phyloP scores from a whole-genome alignment of 2,329 filamentous ascomycete genomes.

The Fusarium guadeloupense region DNA sequence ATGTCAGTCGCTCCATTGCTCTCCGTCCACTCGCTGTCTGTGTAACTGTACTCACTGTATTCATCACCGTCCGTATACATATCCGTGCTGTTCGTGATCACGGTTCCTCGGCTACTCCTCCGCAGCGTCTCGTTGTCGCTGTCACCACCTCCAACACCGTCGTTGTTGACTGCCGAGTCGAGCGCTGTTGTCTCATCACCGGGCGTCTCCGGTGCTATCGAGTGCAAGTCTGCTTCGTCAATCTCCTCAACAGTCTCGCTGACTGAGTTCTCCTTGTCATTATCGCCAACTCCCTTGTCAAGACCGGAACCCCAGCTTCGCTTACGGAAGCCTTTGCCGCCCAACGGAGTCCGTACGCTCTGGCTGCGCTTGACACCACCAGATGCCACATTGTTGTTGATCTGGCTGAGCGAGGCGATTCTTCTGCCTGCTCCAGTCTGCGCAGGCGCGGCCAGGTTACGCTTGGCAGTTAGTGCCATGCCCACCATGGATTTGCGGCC shows the following conservation, averaged over 20 bases:
- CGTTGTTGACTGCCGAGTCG: constrained; percentile 30
- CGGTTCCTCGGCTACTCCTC: constrained; percentile 59
- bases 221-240: constrained; percentile 46
- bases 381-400: constrained; percentile 75
- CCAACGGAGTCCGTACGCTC: constrained; percentile 72
- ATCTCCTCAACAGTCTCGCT: constrained; percentile 71
- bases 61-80: constrained; percentile 51
- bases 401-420: constrained; percentile 91
- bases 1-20: constrained; percentile 49
- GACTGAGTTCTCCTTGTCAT: constrained; percentile 70
- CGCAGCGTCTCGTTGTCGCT: constrained; percentile 64
- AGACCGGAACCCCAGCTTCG: constrained; percentile 71
- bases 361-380: constrained; percentile 79
- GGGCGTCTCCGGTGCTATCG: constrained; percentile 21
- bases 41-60: constrained; percentile 53
- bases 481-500: constrained; percentile 54
- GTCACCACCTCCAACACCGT: constrained; percentile 42
- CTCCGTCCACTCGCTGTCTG: constrained; percentile 60
- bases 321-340: constrained; percentile 65
- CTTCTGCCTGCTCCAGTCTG: constrained; percentile 72
- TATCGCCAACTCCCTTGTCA: constrained; percentile 60
- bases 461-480: constrained; percentile 64
- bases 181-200: constrained; percentile 42
- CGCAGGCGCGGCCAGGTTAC: constrained; percentile 57
- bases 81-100: constrained; percentile 54